phyloP scores from a whole-genome alignment of 768 basidiomycete species.

The Crepidotus variabilis region DNA sequence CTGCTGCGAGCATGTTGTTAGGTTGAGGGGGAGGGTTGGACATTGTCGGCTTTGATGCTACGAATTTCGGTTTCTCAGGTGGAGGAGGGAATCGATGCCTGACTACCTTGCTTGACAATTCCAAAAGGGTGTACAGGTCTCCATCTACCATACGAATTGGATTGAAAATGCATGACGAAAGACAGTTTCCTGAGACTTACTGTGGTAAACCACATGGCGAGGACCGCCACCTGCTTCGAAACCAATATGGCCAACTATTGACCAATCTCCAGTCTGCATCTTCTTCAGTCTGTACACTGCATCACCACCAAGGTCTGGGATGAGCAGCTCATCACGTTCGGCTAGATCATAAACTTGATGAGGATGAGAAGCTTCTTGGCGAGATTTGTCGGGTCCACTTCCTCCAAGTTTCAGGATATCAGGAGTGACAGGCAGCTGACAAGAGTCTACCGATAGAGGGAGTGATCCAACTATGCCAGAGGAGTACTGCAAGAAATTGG shows the following conservation, averaged over 20 bases:
- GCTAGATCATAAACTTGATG: conserved; percentile 63
- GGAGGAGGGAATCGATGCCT: conserved; percentile 50
- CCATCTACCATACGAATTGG: conserved; percentile 48
- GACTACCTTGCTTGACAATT: conserved; percentile 56
- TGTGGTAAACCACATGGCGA: conserved; percentile 60
- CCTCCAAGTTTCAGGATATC: conserved; percentile 42
- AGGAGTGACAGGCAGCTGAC: conserved; percentile 37
- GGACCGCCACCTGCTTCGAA: conserved; percentile 63
- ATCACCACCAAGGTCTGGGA: conserved; percentile 78
- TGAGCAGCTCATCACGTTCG: conserved; percentile 52
- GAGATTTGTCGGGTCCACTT: conserved; percentile 57
- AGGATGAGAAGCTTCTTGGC: conserved; percentile 74
- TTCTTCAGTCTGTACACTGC: conserved; percentile 55
- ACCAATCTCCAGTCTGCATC: conserved; percentile 41
- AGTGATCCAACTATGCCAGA: conserved; percentile 56
- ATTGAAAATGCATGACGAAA: background rate
- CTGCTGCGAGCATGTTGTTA: conserved; percentile 59
- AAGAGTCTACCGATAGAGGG: conserved; percentile 46
- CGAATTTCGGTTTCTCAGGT: conserved; percentile 34
- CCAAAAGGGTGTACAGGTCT: conserved; percentile 62
- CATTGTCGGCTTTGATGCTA: conserved; percentile 48
- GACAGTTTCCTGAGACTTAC: conserved; percentile 32
- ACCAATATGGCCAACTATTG: conserved; percentile 41
- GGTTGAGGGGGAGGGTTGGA: conserved; percentile 38
- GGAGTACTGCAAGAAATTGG: conserved; percentile 50